Base-by-base conservation (phyloP, 1,139 yeast species). In the Magnusiomyces tetraspermus region DNA sequence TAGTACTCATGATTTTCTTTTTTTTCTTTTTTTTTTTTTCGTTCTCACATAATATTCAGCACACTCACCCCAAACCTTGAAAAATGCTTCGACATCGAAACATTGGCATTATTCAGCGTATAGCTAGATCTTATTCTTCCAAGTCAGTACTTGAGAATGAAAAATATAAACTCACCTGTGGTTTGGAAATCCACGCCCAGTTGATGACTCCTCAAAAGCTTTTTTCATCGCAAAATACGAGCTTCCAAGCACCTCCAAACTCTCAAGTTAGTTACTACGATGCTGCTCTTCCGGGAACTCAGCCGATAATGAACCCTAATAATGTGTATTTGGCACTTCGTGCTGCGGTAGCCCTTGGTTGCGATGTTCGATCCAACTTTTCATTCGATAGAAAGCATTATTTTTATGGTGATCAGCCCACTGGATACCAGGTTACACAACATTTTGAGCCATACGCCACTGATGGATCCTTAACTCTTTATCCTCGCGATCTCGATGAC, bases 351-450 rank as follows among this genome's bases (percentile, higher is more conserved):
- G 88, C 95, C 0, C 69, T 90, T 51, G 75, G 82, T 47, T 79
- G 90, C 57, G 67, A 74, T 0, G 76, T 92, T 21, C 79, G 80
- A 55, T 58, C 68, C 0, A 60, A 65, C 11, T 84, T 92, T 0
- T 72, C 83, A 1, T 92, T 92, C 66, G 99, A 92, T 65, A 73
- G 99, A 58, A 92, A 92, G 66, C 99, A 92, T 67, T 92, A 92
- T 67, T 90, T 92, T 67, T 92, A 92, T 65, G 94, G 94, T 0
- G 99, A 92, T 67, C 97, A 92, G 67, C 98, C 98, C 0, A 71
- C 86, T 51, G 99, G 99, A 0, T 92, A 89, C 67, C 99, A 92
- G 65, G 83, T 92, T 53, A 92, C 99, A 0, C 99, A 92, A 69
- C 86, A 81, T 63, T 88, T 78, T 64, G 76, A 76, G 48, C 97